Evolutionary conservation across 2,329 filamentous ascomycete genomes (phyloP), one percentile per base, ranked within the genome.

Genomic region (Fusarium ambrosium): DNA sequence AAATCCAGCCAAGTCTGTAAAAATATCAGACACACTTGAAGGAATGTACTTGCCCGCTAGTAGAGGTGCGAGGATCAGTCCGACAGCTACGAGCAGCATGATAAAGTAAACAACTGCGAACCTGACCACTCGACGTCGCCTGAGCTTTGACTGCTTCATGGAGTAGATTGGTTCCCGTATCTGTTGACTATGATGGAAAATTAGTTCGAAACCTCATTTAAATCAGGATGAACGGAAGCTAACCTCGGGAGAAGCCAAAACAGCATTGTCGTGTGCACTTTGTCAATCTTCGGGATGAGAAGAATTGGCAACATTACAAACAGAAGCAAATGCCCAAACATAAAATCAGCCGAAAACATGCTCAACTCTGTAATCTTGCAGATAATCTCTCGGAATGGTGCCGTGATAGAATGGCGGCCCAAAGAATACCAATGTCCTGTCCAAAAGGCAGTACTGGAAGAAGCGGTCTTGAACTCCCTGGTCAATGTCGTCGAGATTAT

Each of bases 321-420:
- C 22, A 58, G 32, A 22, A 58, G 53, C 13, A 58, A 22, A 37
- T 58, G 53, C 9, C 53, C 53, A 4, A 58, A 58, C 53, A 58
- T 5, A 37, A 58, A 58, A 24, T 37, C 53, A 34, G 53, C 53
- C 13, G 53, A 20, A 2, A 58, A 58, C 53, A 58, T 58, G 16
- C 53, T 58, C 53, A 58, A 58, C 53, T 58, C 53, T 58, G 53
- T 37, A 13, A 58, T 58, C 32, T 58, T 58, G 14, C 53, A 58
- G 32, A 37, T 14, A 13, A 58, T 14, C 32, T 58, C 53, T 22
- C 53, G 53, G 32, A 58, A 58, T 37, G 53, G 53, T 18, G 53
- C 53, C 24, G 53, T 58, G n/a, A 58, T 22, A 18, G 53, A 58
- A 58, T 58, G 53, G 7, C 53, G 53, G 6, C 53, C 53, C 14